phyloP scores from a whole-genome alignment of 768 basidiomycete genomes.

The Leucocoprinus leucothites region DNA sequence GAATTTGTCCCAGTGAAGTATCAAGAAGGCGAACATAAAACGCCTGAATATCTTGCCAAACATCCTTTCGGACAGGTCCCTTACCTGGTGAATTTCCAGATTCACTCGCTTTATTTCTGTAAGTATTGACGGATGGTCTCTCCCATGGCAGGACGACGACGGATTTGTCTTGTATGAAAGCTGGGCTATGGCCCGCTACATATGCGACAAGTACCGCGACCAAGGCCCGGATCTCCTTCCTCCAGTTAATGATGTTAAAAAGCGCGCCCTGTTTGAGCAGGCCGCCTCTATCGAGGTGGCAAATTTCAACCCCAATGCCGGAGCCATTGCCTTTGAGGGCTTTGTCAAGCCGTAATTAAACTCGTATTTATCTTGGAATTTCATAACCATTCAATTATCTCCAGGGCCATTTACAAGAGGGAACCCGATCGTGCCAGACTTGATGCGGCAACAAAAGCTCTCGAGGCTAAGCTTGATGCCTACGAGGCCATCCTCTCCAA shows the following conservation, averaged over 20 bases:
- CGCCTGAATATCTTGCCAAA: constrained; percentile 16
- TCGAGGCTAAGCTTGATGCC: constrained; percentile 42
- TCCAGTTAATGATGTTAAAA: constrained; percentile 30
- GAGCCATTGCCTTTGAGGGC: constrained; percentile 18
- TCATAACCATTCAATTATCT: too few species aligned
- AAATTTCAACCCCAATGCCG: constrained; percentile 43
- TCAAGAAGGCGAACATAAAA: constrained; percentile 41
- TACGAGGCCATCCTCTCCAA: constrained; percentile 58
- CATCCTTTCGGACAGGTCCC: not conserved
- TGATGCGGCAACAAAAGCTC: constrained; percentile 20
- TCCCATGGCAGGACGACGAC: not conserved
- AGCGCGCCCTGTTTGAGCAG: constrained; percentile 37
- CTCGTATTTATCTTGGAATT: too few species aligned
- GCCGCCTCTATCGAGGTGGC: constrained; percentile 44
- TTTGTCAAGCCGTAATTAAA: not conserved
- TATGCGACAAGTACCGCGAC: constrained; percentile 24
- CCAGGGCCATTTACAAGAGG: too few species aligned
- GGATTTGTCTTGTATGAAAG: not conserved
- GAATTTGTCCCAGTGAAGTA: constrained; percentile 41
- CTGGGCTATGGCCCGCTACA: constrained; percentile 58
- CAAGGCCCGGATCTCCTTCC: constrained; percentile 57
- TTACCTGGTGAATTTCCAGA: not conserved
- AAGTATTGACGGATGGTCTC: too few species aligned
- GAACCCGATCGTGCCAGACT: constrained; percentile 21
- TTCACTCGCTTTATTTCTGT: too few species aligned